Conservation (phyloP, 306 rosid species). For the Sophora flavescens region DNA sequence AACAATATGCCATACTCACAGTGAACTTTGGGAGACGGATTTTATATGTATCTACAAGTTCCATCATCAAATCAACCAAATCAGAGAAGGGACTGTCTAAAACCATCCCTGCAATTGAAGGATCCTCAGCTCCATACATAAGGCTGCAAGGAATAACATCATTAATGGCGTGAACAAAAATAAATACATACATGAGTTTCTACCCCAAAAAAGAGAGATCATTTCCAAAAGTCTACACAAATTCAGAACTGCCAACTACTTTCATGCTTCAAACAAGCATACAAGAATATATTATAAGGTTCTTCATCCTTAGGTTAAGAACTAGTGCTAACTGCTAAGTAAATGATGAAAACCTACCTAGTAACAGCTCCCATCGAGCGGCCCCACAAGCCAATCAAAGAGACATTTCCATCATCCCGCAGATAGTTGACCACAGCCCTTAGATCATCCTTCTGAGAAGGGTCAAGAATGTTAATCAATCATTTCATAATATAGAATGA, state of each 20-base stretch:
- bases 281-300: constrained; percentile 19
- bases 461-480: constrained; percentile 40
- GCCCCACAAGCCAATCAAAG: constrained; percentile 99
- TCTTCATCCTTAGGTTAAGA: constrained; percentile 18
- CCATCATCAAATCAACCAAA: constrained; percentile 99
- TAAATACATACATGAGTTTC: constrained; percentile 25
- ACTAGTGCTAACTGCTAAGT: constrained; percentile 16
- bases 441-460: constrained; percentile 89
- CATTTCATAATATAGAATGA: constrained; percentile 42
- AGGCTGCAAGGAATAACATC: constrained; percentile 72
- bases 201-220: background rate
- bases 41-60: constrained; percentile 92
- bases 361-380: constrained; percentile 99
- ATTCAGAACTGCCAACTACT: constrained; percentile 31
- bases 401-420: constrained; percentile 95
- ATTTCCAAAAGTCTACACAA: background rate
- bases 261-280: constrained; percentile 17
- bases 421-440: constrained; percentile 84
- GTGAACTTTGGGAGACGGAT: constrained; percentile 96
- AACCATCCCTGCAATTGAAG: constrained; percentile 98
- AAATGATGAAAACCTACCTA: constrained; percentile 70
- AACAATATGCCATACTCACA: constrained; percentile 62
- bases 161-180: constrained; percentile 46
- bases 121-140: constrained; percentile 98
- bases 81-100: constrained; percentile 98